A percentile compares a stretch with the other conserved stretches of the same genome.
These are phyloP conservation scores for Schwanniomyces occidentalis DNA, from an alignment of 805 yeast genomes.

Conservation along the genomic window DNA sequence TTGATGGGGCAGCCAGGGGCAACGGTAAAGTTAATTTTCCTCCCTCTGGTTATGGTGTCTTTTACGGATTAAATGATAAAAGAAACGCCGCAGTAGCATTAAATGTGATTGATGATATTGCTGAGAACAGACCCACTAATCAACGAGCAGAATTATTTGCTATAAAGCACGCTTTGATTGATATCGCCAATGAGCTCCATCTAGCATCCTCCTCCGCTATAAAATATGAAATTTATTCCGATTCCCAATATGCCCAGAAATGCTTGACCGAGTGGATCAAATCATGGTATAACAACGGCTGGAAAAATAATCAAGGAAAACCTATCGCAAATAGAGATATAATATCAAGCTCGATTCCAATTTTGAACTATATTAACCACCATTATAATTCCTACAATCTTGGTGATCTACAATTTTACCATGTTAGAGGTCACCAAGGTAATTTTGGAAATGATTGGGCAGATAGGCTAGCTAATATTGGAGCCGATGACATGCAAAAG, in stretches of 20 bases:
- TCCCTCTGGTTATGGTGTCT: constrained; percentile 75
- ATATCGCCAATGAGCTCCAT: constrained; percentile 34
- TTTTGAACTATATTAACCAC: constrained; percentile 9
- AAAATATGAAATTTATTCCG: constrained; percentile 55
- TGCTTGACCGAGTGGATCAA: constrained; percentile 57
- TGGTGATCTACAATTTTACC: constrained; percentile 30
- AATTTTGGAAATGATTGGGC: constrained; percentile 74
- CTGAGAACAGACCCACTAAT: constrained; percentile 55
- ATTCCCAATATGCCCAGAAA: constrained; percentile 67
- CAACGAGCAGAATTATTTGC: constrained; percentile 82
- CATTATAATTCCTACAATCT: constrained; percentile 1
- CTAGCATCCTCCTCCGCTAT: too few relatives aligned
- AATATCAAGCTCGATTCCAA: constrained; percentile 23
- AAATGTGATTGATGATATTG: constrained; percentile 19
- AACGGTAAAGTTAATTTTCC: constrained; percentile 47
- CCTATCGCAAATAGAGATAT: constrained; percentile 55
- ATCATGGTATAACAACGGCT: constrained; percentile 59
- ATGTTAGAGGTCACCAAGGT: constrained; percentile 77
- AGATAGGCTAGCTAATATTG: constrained; percentile 70
- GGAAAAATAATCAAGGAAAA: constrained; percentile 45
- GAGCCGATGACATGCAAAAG: constrained; percentile 42
- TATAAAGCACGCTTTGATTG: constrained; percentile 52
- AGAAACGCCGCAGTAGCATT: constrained; percentile 59
- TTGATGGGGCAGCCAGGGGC: constrained; percentile 76
- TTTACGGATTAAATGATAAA: constrained; percentile 54